Percentiles rank a stretch among this genome's conserved stretches.
phyloP scores from a whole-genome alignment of 2,329 filamentous ascomycete species.

The Nemania sp. region DNA sequence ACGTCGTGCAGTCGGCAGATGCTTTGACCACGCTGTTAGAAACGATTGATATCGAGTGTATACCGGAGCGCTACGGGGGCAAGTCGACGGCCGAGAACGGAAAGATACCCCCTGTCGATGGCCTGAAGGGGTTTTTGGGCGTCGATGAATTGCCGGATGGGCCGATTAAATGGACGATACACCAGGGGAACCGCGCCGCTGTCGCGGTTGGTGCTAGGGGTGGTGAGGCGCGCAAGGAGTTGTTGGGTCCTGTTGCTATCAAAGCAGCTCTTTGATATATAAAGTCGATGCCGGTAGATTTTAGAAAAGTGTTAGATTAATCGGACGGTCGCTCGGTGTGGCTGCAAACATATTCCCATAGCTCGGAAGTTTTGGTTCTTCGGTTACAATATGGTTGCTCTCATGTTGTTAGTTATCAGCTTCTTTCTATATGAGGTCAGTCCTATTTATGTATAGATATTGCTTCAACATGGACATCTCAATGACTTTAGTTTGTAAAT shows the following conservation, averaged over 20 bases:
- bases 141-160: constrained; percentile 28
- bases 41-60: constrained; percentile 30
- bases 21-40: constrained; percentile 22
- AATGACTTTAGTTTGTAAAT: no score
- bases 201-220: constrained; percentile 28
- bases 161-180: constrained; percentile 30
- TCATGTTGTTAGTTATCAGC: no score
- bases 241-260: constrained; percentile 4
- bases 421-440: no score
- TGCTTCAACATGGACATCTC: no score
- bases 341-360: no score
- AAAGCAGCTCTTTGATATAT: constrained; percentile 11
- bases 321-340: no score
- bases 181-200: constrained; percentile 24
- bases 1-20: constrained; percentile 21
- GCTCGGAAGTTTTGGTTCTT: no score
- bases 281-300: background rate
- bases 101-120: constrained; percentile 4
- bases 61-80: constrained; percentile 32
- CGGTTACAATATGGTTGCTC: no score
- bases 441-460: no score
- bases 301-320: background rate
- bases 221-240: constrained; percentile 21
- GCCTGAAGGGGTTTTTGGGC: constrained; percentile 22
- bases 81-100: constrained; percentile 25